Evolutionary conservation across 1,284 basidiomycete genomes (phyloP).

Genomic region (Puccinia hordei): DNA sequence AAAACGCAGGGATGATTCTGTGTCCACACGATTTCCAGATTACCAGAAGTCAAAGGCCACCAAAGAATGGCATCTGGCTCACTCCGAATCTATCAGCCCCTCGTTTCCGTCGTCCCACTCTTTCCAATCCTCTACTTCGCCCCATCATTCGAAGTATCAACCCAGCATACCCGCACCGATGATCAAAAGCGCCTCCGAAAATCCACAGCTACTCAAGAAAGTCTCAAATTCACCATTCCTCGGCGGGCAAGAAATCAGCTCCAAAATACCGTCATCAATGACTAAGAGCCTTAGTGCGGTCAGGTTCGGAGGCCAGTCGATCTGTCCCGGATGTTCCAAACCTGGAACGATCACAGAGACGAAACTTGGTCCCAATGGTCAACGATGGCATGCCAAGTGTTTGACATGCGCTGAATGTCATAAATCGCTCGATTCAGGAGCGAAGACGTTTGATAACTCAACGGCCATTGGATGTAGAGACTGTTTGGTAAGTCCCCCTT

Average conservation of each 20-base stretch:
- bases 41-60: constrained; percentile 5
- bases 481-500: constrained; percentile 32
- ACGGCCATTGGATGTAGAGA: constrained; percentile 40
- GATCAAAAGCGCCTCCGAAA: constrained; percentile 15
- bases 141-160: not conserved
- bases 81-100: constrained; percentile 25
- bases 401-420: constrained; percentile 40
- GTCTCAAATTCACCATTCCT: constrained; percentile 41
- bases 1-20: not conserved
- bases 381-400: constrained; percentile 46
- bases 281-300: not conserved
- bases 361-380: constrained; percentile 34
- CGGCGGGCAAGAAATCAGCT: not conserved
- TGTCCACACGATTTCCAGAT: constrained; percentile 19
- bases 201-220: constrained; percentile 30
- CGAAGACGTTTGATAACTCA: constrained; percentile 32
- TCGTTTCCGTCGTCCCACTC: constrained; percentile 24
- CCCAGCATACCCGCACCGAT: not conserved
- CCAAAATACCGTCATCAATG: not conserved
- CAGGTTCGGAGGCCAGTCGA: constrained; percentile 38
- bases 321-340: constrained; percentile 46
- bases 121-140: constrained; percentile 1
- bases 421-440: constrained; percentile 43
- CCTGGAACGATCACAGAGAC: constrained; percentile 48
- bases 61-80: constrained; percentile 19